Base-by-base conservation (phyloP, 2,329 filamentous ascomycete species). In the Verticillium albo-atrum region DNA sequence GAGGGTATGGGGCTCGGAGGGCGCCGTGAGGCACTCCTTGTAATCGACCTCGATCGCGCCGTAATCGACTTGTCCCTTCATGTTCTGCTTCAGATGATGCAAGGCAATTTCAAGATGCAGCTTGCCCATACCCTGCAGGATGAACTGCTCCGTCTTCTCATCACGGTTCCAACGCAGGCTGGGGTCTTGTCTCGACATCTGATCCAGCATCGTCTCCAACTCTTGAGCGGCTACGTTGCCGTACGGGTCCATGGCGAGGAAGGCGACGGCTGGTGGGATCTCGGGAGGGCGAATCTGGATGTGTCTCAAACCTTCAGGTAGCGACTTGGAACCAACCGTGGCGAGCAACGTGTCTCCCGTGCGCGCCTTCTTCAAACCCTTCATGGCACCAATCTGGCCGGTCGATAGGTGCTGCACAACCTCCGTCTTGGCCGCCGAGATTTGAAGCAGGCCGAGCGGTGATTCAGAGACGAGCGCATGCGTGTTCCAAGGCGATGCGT, bases 41-140 rank as follows among this genome's bases (percentile, higher is more conserved):
- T 98, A 99, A 65, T 96, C 92, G 61, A 99, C 97, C 67, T 97
- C 91, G 63, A 99, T 96, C 57, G 87, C 88, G 14, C 94, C 93
- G 79, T 97, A 97, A 77, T 87, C 63, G 81, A 92, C 82, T 86
- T 97, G 73, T 80, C 82, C 92, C 72, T 95, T 96, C 75, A 97
- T 89, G 69, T 96, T 92, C 57, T 91, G 90, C 64, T 95, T 87
- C 10, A 99, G 84, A 51, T 93, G 86, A 72, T 98, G 91, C 55
- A 92, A 81, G 0, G 94, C 93, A 55, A 99, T 95, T 68, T 99
- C 95, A 1, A 99, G 82, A 73, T 99, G 95, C 28, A 99, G 83
- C 68, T 96, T 92, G 7, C 95, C 95, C 95, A 99, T 98, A 4
- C 95, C 95, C 57, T 93, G 93, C 0, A 99, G 82, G 32, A 96